phyloP scores from a whole-genome alignment of 108 stramenopile species.

The Pseudonitzschia multiseries region DNA sequence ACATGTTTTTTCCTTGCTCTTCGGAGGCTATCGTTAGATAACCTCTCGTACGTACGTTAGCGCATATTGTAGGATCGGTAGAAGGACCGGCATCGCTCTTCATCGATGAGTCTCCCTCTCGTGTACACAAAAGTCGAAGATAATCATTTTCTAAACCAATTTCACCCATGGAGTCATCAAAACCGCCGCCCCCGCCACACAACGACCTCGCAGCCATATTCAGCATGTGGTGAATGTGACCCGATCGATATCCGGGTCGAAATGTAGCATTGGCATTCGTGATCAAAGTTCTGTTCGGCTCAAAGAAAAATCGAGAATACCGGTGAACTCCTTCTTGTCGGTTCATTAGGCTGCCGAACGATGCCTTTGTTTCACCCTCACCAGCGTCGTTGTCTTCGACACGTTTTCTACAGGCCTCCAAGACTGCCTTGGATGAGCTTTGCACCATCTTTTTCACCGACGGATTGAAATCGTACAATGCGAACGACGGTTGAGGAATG shows the following conservation, averaged over 20 bases:
- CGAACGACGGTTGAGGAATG: neutral
- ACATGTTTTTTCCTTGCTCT: conserved; percentile 21
- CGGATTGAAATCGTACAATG: neutral
- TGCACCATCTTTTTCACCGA: conserved; percentile 10
- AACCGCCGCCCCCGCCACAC: conserved; percentile 8
- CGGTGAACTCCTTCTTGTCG: neutral
- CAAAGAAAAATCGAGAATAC: neutral
- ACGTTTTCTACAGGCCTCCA: neutral
- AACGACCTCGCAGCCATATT: conserved; percentile 18
- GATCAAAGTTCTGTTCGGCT: neutral
- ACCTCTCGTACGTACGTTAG: conserved; percentile 1
- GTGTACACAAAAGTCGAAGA: conserved; percentile 19
- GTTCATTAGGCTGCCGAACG: neutral
- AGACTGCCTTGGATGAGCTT: neutral
- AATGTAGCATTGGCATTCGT: conserved; percentile 4
- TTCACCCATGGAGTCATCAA: neutral
- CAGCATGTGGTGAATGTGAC: conserved; percentile 10
- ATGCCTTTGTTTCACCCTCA: neutral
- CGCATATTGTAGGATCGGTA: conserved; percentile 1
- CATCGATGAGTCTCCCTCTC: neutral
- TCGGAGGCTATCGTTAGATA: neutral
- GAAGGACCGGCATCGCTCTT: neutral
- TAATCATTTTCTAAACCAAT: conserved; percentile 22
- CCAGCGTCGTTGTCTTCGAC: neutral
- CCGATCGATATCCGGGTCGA: conserved; percentile 13